phyloP scores from a whole-genome alignment of 2,329 filamentous ascomycete species.

The Talaromyces islandicus region DNA sequence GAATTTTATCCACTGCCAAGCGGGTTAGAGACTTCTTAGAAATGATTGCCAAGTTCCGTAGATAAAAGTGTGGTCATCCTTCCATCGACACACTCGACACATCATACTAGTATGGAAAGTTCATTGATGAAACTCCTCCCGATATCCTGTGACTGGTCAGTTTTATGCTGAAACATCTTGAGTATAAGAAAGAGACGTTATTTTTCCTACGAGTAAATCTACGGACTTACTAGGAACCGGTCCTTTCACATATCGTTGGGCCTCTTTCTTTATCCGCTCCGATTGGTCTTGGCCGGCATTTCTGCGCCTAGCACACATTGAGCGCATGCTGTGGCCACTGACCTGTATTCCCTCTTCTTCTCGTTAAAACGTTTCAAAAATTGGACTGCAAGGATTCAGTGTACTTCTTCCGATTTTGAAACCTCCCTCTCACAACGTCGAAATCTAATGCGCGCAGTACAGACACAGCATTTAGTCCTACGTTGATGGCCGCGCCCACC shows the following conservation, averaged over 20 bases:
- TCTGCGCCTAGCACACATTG: background rate
- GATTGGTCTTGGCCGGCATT: background rate
- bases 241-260: background rate
- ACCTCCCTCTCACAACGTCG: constrained; percentile 36
- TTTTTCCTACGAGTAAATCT: background rate
- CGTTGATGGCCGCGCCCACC: constrained; percentile 56
- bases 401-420: constrained; percentile 18
- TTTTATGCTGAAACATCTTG: background rate
- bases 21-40: background rate
- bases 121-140: background rate
- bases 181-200: background rate
- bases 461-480: constrained; percentile 57
- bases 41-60: background rate
- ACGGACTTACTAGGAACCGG: background rate
- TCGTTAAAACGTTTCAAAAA: background rate
- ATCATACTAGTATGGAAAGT: background rate
- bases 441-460: constrained; percentile 45
- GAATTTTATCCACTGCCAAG: background rate
- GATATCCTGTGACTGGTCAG: background rate
- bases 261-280: background rate
- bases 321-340: constrained; percentile 24
- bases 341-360: constrained; percentile 32
- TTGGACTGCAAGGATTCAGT: background rate
- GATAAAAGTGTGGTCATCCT: background rate
- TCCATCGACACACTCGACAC: background rate